Evolutionary conservation across 148 eudicot species (phyloP), one percentile per base, ranked within the genome.

Genomic region (Amaranthus palmeri): DNA sequence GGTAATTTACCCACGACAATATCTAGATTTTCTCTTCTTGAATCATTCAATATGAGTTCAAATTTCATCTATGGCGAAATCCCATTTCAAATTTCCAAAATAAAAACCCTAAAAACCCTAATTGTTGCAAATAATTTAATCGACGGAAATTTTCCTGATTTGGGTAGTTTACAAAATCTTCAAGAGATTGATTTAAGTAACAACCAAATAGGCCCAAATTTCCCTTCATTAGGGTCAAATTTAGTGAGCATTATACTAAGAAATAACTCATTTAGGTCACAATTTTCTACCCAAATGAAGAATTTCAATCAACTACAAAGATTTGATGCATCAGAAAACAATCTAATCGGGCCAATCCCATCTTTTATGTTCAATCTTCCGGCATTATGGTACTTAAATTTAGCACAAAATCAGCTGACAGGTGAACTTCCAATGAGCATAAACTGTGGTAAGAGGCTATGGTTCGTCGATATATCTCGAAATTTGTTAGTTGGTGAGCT

Each of bases 111-210:
- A 44, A 79, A 53, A 42, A 79, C 72, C 41, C 85, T 95, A 53
- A 76, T 68, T 61, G 76, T 95, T 68, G 77, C 79, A 18, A 61
- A 83, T 71, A 95, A 95, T 76, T 77, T 89, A 88, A 67, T 95
- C 50, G 88, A 81, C 78, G 98, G 96, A 15, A 88, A 72, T 80
- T 83, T 84, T 7, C 91, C 96, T 10, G 90, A 88, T 88, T 85
- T 95, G 8, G 78, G 60, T 52, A 70, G 74, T 8, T 75, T 93
- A 47, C 51, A 67, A 25, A 48, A 10, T 41, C 90, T 95, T 67
- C 82, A 89, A 79, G 85, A 84, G 52, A 42, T 95, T 45, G 96
- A 95, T 74, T 74, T 95, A 61, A 84, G 97, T 11, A 72, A 79
- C 54, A 93, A 93, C 67, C 75, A 83, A 18, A 65, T 93, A 0